Conservation (phyloP, 2,329 filamentous ascomycete genomes). For the Parastagonospora avenae region DNA sequence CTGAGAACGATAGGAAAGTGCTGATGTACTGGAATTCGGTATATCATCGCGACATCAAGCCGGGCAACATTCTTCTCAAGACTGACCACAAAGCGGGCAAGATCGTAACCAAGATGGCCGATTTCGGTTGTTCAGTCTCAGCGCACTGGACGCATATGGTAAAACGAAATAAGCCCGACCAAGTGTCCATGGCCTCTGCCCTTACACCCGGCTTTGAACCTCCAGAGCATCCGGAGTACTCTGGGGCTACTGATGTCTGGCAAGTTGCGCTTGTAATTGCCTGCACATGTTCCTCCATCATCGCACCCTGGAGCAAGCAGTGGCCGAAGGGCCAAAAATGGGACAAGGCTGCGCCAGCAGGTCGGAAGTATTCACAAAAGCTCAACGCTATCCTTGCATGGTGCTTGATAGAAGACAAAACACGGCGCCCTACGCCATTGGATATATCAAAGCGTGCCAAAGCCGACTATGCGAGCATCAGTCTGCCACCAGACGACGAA, state of each 20-base stretch:
- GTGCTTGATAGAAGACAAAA: constrained; percentile 2
- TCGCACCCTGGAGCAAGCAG: constrained; percentile 5
- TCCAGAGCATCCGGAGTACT: constrained; percentile 18
- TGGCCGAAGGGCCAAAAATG: constrained; percentile 6
- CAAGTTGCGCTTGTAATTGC: constrained; percentile 19
- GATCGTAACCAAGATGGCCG: constrained; percentile 22
- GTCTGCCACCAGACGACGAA: constrained; percentile 2
- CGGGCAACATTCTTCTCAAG: constrained; percentile 21
- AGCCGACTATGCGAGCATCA: constrained; percentile 1
- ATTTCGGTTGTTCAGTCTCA: constrained; percentile 20
- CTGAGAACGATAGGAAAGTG: constrained; percentile 7
- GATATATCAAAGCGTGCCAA: neutral
- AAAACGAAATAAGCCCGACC: neutral
- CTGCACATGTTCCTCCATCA: constrained; percentile 13
- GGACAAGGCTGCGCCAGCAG: constrained; percentile 9
- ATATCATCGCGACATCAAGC: constrained; percentile 26
- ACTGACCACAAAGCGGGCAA: neutral
- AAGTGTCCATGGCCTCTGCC: constrained; percentile 1
- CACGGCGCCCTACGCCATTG: constrained; percentile 3
- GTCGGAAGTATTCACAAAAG: constrained; percentile 9
- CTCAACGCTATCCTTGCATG: constrained; percentile 6
- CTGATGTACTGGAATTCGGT: constrained; percentile 15
- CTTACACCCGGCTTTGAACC: constrained; percentile 15
- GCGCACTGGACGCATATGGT: constrained; percentile 6
- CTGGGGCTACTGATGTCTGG: constrained; percentile 19